Evolutionary conservation across 768 basidiomycete genomes (phyloP).

Genomic region (Vararia minispora): DNA sequence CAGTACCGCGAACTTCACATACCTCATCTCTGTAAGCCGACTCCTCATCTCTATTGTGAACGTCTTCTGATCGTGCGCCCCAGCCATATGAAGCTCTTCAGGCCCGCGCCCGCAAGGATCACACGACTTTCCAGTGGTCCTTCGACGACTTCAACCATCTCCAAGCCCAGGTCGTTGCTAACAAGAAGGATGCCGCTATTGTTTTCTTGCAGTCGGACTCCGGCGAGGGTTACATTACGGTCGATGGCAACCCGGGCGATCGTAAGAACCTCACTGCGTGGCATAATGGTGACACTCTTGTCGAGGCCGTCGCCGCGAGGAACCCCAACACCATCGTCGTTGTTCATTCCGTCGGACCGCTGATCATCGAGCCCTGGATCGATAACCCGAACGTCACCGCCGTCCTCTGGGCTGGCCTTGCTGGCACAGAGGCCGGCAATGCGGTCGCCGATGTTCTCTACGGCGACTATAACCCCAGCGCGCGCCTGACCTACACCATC

Average conservation of each 20-base stretch:
- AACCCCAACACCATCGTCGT: constrained; percentile 76
- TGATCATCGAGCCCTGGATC: constrained; percentile 60
- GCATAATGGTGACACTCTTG: constrained; percentile 7
- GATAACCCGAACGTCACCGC: constrained; percentile 63
- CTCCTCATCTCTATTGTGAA: background rate
- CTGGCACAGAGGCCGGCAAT: constrained; percentile 56
- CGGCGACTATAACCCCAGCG: constrained; percentile 64
- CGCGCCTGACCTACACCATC: constrained; percentile 64
- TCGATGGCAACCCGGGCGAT: constrained; percentile 67
- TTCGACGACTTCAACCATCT: constrained; percentile 58
- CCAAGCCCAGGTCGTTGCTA: constrained; percentile 25
- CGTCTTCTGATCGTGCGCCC: background rate
- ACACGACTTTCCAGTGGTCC: constrained; percentile 57
- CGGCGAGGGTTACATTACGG: constrained; percentile 69
- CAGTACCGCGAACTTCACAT: constrained; percentile 67
- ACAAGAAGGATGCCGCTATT: constrained; percentile 46
- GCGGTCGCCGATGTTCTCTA: constrained; percentile 69
- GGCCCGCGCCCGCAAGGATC: constrained; percentile 51
- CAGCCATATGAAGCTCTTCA: constrained; percentile 80
- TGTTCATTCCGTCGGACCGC: constrained; percentile 66
- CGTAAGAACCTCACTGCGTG: constrained; percentile 17
- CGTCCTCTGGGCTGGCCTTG: constrained; percentile 42
- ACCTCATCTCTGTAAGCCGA: constrained; percentile 58
- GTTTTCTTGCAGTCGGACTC: constrained; percentile 74
- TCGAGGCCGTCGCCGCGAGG: constrained; percentile 49